phyloP scores from a whole-genome alignment of 2,329 filamentous ascomycete genomes.

The Sporothrix curviconia region DNA sequence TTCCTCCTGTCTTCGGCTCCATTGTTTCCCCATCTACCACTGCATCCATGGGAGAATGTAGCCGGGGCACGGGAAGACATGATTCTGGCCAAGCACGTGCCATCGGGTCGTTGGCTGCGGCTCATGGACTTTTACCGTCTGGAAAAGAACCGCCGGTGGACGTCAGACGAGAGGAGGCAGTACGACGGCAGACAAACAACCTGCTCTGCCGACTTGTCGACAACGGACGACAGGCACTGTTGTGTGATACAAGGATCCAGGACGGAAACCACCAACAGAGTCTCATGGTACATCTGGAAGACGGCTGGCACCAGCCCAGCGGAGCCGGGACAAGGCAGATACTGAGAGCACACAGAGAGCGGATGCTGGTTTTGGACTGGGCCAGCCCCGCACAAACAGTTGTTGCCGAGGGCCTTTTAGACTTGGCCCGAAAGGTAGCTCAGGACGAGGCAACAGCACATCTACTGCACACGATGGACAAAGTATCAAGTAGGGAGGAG shows the following conservation, averaged over 20 bases:
- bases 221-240: not conserved
- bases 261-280: not conserved
- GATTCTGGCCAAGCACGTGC: not conserved
- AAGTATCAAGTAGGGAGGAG: not conserved
- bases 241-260: not conserved
- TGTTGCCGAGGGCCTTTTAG: not conserved
- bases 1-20: not conserved
- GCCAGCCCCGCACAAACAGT: not conserved
- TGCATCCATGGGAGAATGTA: slow-evolving; percentile 4
- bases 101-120: slow-evolving; percentile 4
- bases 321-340: not conserved
- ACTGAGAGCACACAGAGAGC: not conserved
- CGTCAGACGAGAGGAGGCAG: not conserved
- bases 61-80: not conserved
- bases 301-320: not conserved
- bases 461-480: not conserved
- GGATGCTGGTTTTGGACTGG: not conserved
- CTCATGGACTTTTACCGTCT: slow-evolving; percentile 3
- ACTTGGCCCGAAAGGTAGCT: not conserved
- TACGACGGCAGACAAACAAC: not conserved
- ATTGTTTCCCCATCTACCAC: not conserved
- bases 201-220: not conserved
- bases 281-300: not conserved
- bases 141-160: not conserved
- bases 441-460: not conserved